Percentiles rank a stretch among this genome's conserved stretches.
phyloP scores from a whole-genome alignment of 2,329 filamentous ascomycete species.

The Paraphoma chrysanthemicola region DNA sequence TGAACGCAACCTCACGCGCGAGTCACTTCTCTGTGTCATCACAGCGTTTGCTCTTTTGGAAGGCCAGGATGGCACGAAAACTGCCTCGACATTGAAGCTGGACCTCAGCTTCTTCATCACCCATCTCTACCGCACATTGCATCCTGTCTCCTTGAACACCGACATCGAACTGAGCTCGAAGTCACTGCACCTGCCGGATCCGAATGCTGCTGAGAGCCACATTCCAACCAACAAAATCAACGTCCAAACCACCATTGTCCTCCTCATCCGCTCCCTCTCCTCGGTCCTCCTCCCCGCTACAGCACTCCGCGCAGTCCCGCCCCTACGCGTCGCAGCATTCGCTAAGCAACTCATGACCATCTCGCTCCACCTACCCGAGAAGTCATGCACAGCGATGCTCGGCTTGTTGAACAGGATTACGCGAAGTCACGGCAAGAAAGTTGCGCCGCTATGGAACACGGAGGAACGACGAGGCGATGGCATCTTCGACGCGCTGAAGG shows the following conservation, averaged over 20 bases:
- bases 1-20: conserved; percentile 76
- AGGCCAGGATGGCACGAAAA: conserved; percentile 89
- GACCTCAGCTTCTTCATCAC: conserved; percentile 96
- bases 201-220: conserved; percentile 57
- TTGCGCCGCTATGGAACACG: conserved; percentile 88
- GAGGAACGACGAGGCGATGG: conserved; percentile 94
- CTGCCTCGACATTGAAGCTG: conserved; percentile 79
- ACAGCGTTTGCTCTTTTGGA: conserved; percentile 96
- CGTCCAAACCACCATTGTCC: conserved; percentile 90
- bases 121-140: conserved; percentile 87
- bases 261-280: conserved; percentile 85
- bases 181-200: conserved; percentile 74
- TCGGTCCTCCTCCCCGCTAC: conserved; percentile 79
- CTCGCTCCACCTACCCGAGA: conserved; percentile 87
- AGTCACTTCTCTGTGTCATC: conserved; percentile 90
- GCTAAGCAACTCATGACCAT: conserved; percentile 86
- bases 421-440: conserved; percentile 81
- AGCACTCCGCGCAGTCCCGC: conserved; percentile 77
- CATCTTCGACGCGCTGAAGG: conserved; percentile 74
- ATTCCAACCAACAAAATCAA: conserved; percentile 77
- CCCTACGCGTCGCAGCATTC: conserved; percentile 87
- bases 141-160: conserved; percentile 78
- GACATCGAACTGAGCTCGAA: conserved; percentile 85
- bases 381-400: conserved; percentile 81
- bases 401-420: conserved; percentile 79